Conservation (phyloP, 2,329 filamentous ascomycete species). For the Alternaria sp. region DNA sequence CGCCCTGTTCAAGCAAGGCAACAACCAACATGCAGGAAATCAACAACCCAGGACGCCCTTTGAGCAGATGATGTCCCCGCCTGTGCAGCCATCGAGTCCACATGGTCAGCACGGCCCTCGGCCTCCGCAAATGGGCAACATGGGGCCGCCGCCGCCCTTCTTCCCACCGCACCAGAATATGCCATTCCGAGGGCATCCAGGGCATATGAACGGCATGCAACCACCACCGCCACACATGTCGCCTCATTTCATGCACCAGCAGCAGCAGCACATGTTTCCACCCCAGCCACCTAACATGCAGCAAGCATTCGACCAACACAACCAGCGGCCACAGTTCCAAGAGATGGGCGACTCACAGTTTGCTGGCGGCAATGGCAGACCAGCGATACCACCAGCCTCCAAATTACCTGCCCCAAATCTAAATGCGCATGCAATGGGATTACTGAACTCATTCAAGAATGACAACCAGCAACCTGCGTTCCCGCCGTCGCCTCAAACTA, state of each 20-base stretch:
- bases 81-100: slow-evolving; percentile 64
- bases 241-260: slow-evolving; percentile 26
- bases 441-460: slow-evolving; percentile 66
- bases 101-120: slow-evolving; percentile 63
- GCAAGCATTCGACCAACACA: slow-evolving; percentile 28
- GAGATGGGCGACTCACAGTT: slow-evolving; percentile 40
- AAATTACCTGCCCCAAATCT: slow-evolving; percentile 67
- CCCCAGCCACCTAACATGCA: slow-evolving; percentile 32
- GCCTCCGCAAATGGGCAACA: slow-evolving; percentile 58
- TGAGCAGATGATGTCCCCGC: slow-evolving; percentile 61
- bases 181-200: slow-evolving; percentile 35
- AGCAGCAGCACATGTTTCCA: slow-evolving; percentile 22
- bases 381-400: slow-evolving; percentile 62
- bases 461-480: slow-evolving; percentile 32
- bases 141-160: slow-evolving; percentile 61
- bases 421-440: slow-evolving; percentile 64
- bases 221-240: slow-evolving; percentile 34
- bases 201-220: slow-evolving; percentile 33
- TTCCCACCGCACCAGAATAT: slow-evolving; percentile 52
- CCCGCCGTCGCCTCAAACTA: slow-evolving; percentile 16
- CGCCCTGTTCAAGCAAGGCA: slow-evolving; percentile 59
- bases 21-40: slow-evolving; percentile 22
- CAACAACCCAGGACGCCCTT: slow-evolving; percentile 57
- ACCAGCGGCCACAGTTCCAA: slow-evolving; percentile 21
- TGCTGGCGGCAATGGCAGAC: slow-evolving; percentile 48